Percentiles rank a stretch among this genome's conserved stretches.
These are phyloP conservation scores for Vitis hybrid DNA, from an alignment of 177 flowering plant genomes.

Conservation along the genomic window DNA sequence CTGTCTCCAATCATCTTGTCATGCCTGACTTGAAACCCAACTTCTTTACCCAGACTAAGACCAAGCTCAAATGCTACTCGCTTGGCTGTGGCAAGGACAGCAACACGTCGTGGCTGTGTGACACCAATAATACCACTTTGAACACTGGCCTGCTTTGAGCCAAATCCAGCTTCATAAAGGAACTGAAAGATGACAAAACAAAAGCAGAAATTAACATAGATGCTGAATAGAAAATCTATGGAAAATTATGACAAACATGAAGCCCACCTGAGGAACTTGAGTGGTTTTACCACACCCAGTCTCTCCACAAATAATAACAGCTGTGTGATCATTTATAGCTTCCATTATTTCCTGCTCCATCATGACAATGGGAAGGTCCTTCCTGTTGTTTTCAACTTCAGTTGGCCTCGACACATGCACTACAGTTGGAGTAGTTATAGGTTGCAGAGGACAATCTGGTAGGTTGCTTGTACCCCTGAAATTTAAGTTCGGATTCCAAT, in stretches of 20 bases:
- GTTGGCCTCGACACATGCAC: slow-evolving; percentile 79
- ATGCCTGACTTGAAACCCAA: slow-evolving; percentile 96
- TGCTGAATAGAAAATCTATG: neutral
- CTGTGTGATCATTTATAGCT: slow-evolving; percentile 69
- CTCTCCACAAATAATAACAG: slow-evolving; percentile 86
- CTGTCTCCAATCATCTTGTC: slow-evolving; percentile 79
- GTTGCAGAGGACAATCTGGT: slow-evolving; percentile 8
- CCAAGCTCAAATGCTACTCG: slow-evolving; percentile 95
- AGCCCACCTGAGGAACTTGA: slow-evolving; percentile 88
- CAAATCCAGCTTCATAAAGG: slow-evolving; percentile 96
- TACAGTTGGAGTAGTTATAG: slow-evolving; percentile 42
- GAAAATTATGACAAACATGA: slow-evolving; percentile 3
- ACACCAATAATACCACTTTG: slow-evolving; percentile 82
- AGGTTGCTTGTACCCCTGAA: neutral
- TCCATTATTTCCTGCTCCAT: slow-evolving; percentile 99
- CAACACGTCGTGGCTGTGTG: slow-evolving; percentile 99
- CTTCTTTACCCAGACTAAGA: slow-evolving; percentile 75
- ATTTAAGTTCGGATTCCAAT: slow-evolving; percentile 7
- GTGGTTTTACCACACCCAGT: slow-evolving; percentile 99
- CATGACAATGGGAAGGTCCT: slow-evolving; percentile 91
- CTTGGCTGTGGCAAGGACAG: slow-evolving; percentile 95
- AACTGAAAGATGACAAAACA: slow-evolving; percentile 53
- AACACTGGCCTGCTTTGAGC: slow-evolving; percentile 38
- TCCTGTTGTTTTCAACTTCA: slow-evolving; percentile 65
- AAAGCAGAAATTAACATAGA: slow-evolving; percentile 3